These are phyloP conservation scores for Aurifilum marmelostoma DNA, from an alignment of 2,329 filamentous ascomycete species.

Conservation along the genomic window DNA sequence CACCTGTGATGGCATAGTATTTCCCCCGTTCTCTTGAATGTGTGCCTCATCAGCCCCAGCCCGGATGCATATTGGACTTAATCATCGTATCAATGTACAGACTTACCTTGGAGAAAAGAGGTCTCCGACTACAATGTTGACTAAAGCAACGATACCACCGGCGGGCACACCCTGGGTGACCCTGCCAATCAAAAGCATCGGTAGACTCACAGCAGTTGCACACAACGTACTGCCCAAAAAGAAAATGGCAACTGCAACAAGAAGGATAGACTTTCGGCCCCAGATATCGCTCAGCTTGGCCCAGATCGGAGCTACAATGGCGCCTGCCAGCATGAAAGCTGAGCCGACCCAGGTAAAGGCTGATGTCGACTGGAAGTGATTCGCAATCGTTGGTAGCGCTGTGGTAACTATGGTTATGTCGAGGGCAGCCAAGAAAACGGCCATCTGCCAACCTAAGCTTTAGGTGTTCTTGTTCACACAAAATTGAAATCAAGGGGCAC, in stretches of 20 bases:
- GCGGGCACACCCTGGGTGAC: constrained; percentile 41
- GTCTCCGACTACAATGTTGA: constrained; percentile 43
- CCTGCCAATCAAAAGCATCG: constrained; percentile 42
- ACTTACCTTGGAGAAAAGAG: constrained; percentile 45
- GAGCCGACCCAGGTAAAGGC: constrained; percentile 70
- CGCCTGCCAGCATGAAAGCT: constrained; percentile 65
- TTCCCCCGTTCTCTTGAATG: constrained; percentile 28
- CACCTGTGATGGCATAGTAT: constrained; percentile 40
- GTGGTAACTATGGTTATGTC: constrained; percentile 52
- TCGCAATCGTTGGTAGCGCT: constrained; percentile 52
- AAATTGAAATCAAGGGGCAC: neutral
- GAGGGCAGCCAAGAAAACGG: constrained; percentile 34
- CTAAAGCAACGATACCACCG: constrained; percentile 42
- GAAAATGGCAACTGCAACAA: constrained; percentile 41
- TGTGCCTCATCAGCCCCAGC: neutral
- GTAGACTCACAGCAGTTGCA: constrained; percentile 39
- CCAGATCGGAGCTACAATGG: constrained; percentile 62
- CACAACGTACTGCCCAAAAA: constrained; percentile 43
- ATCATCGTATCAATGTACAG: neutral
- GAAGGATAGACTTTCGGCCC: constrained; percentile 45
- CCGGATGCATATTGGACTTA: neutral
- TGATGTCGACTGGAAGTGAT: constrained; percentile 51
- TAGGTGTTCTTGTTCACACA: neutral
- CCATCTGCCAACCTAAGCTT: neutral
- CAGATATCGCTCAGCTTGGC: constrained; percentile 51